These are phyloP conservation scores for Suillus lakei DNA, from an alignment of 768 basidiomycete species.

Conservation along the genomic window DNA sequence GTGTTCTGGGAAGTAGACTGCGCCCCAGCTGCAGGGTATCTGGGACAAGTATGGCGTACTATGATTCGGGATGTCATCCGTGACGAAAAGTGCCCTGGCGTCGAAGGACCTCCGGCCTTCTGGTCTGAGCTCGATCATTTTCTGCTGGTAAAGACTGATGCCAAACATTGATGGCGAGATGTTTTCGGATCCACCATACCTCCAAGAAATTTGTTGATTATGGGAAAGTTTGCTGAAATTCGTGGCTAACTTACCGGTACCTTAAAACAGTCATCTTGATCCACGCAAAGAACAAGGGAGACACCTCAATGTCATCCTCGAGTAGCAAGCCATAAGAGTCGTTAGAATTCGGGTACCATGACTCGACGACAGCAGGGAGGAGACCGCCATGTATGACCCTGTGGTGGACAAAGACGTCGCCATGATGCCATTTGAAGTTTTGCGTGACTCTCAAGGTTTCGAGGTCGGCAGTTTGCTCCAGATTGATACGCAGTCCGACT, in stretches of 20 bases:
- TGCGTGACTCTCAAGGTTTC: conserved; percentile 60
- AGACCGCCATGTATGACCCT: conserved; percentile 81
- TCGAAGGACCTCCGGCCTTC: conserved; percentile 72
- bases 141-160: conserved; percentile 87
- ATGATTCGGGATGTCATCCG: conserved; percentile 42
- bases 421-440: conserved; percentile 63
- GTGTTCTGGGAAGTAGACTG: conserved; percentile 86
- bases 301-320: conserved; percentile 88
- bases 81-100: conserved; percentile 61
- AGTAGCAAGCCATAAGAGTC: conserved; percentile 80
- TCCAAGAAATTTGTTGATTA: conserved; percentile 30
- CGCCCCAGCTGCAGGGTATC: conserved; percentile 92
- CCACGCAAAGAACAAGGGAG: conserved; percentile 87
- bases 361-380: conserved; percentile 83
- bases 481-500: conserved; percentile 66
- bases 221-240: neutral
- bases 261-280: conserved; percentile 77
- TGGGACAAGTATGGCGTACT: conserved; percentile 82
- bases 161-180: conserved; percentile 65
- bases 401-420: conserved; percentile 64
- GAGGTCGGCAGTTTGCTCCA: conserved; percentile 75
- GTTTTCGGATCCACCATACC: conserved; percentile 55
- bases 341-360: conserved; percentile 81
- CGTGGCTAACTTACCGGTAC: conserved; percentile 60
- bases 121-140: conserved; percentile 72